Evolutionary conservation across 495 filamentous ascomycete species (phyloP), one percentile per base, ranked within the genome.

Genomic region (Aspergillus conjunctus): DNA sequence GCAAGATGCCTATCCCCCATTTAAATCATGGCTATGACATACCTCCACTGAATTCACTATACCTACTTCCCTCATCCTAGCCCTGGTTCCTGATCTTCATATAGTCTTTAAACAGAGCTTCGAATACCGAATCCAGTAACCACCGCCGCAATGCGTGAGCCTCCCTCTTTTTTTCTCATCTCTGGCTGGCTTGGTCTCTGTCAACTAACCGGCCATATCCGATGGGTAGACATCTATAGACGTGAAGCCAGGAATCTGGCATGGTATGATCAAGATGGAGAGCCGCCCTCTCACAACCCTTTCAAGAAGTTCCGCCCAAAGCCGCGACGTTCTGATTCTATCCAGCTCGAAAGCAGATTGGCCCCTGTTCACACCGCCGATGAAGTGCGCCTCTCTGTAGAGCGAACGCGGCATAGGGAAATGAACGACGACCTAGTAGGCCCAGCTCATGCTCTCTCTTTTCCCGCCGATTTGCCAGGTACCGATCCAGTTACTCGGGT

Each of bases 191-290:
- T 48, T 48, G 44, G 44, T 18, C 44, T 48, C 18, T 22, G 17
- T 22, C 20, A 6, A 20, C 44, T 48, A 21, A 48, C 44, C n/a
- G 1, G 20, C 20, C 10, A 18, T 17, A 10, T 48, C 10, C 43
- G 26, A 37, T 17, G n/a, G 10, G 33, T 58, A 83, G 81, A 82
- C 62, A 80, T 71, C 62, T 79, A 75, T 54, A 74, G 75, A 51
- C 68, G 74, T 31, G 59, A 74, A 49, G 81, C 81, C 41, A 76
- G 70, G 43, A 68, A 72, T 5, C 61, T 75, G 45, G 80, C 81
- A 22, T 81, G 81, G 79, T 80, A 80, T 55, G 74, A 77, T 56
- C 62, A 75, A 8, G 75, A 80, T 17, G 78, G 75, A 63, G 72
- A 74, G 54, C 68, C 68, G 11, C 61, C 75, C 3, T 71, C 70